Percentiles rank a stretch among this genome's conserved stretches.
phyloP scores from a whole-genome alignment of 768 basidiomycete species.

The Megacollybia marginata region DNA sequence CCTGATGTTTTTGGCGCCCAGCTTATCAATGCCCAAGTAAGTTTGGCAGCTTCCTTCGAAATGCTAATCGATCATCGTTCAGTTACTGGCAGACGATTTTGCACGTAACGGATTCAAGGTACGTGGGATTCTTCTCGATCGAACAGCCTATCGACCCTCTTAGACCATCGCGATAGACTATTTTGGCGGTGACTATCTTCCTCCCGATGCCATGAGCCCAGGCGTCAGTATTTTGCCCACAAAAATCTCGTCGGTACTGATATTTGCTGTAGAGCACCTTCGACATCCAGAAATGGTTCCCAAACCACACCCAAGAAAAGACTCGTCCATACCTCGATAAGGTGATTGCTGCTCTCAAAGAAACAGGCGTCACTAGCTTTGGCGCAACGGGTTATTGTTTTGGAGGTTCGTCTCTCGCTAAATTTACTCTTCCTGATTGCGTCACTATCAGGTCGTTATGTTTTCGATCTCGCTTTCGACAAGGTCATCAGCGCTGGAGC shows the following conservation, averaged over 20 bases:
- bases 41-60: slow-evolving; percentile 5
- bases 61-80: background rate
- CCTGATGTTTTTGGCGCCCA: slow-evolving; percentile 46
- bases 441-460: slow-evolving; percentile 39
- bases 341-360: slow-evolving; percentile 50
- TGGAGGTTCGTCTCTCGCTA: slow-evolving; percentile 35
- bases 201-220: slow-evolving; percentile 25
- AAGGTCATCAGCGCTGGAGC: slow-evolving; percentile 40
- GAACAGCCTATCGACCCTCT: background rate
- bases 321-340: slow-evolving; percentile 48
- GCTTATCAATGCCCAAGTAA: slow-evolving; percentile 37
- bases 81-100: slow-evolving; percentile 27
- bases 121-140: background rate
- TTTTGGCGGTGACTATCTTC: slow-evolving; percentile 32
- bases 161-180: slow-evolving; percentile 36
- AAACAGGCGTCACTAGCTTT: slow-evolving; percentile 48
- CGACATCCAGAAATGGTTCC: slow-evolving; percentile 36
- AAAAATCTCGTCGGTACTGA: slow-evolving; percentile 26
- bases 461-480: slow-evolving; percentile 57
- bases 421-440: background rate
- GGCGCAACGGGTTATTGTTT: slow-evolving; percentile 66
- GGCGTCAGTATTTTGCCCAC: slow-evolving; percentile 22
- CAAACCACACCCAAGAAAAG: slow-evolving; percentile 26
- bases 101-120: slow-evolving; percentile 32
- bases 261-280: slow-evolving; percentile 18